These are phyloP conservation scores for Leccinum proliferum DNA, from an alignment of 1,284 basidiomycete species.

Conservation along the genomic window DNA sequence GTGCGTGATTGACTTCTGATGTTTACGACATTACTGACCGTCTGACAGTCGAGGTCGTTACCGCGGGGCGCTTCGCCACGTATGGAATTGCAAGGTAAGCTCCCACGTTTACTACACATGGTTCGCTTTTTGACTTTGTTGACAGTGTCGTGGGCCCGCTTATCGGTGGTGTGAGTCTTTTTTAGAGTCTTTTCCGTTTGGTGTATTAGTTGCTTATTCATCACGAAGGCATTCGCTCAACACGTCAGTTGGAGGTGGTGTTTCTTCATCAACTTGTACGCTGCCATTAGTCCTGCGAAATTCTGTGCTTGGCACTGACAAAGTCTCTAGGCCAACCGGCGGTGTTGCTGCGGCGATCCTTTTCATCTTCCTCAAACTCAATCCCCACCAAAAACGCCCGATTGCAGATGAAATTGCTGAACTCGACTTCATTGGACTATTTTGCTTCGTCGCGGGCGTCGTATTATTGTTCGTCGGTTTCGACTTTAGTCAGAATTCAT, in stretches of 20 bases:
- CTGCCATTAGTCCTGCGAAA: neutral
- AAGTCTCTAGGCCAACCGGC: slow-evolving; percentile 72
- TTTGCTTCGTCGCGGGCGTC: slow-evolving; percentile 67
- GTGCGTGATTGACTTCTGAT: slow-evolving; percentile 34
- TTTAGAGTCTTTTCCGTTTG: neutral
- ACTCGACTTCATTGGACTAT: slow-evolving; percentile 76
- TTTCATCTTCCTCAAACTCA: slow-evolving; percentile 81
- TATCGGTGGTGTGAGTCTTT: slow-evolving; percentile 56
- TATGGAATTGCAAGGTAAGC: slow-evolving; percentile 70
- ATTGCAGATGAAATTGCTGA: slow-evolving; percentile 54
- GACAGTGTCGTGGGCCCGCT: slow-evolving; percentile 70
- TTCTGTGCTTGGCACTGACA: slow-evolving; percentile 2
- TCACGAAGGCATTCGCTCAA: slow-evolving; percentile 54
- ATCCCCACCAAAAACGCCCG: slow-evolving; percentile 59
- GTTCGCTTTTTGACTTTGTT: slow-evolving; percentile 1
- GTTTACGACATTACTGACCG: neutral
- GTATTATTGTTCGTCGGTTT: slow-evolving; percentile 82
- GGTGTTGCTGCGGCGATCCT: slow-evolving; percentile 67
- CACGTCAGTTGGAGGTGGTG: slow-evolving; percentile 77
- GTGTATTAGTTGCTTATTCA: neutral
- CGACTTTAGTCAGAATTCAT: slow-evolving; percentile 64
- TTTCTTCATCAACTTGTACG: slow-evolving; percentile 71
- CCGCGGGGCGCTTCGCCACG: slow-evolving; percentile 61
- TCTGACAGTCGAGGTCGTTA: slow-evolving; percentile 64
- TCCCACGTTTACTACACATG: neutral